Percentiles rank a stretch among this genome's conserved stretches.
phyloP scores from a whole-genome alignment of 257 asterid species.

The Lycium barbarum region DNA sequence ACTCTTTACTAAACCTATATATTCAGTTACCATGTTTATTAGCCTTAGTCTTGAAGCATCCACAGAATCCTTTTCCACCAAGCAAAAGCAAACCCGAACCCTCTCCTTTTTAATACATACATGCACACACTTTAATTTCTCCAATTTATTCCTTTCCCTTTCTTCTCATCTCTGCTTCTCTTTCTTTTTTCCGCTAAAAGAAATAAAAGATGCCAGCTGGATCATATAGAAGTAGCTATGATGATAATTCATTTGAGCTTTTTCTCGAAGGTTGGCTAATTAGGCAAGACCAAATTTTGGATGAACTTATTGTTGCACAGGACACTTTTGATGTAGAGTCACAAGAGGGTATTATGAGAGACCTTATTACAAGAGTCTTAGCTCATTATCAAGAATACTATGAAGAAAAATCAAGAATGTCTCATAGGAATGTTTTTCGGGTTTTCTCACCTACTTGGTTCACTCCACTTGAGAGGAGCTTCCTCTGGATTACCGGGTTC shows the following conservation, averaged over 20 bases:
- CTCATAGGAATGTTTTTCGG: constrained; percentile 41
- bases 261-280: constrained; percentile 50
- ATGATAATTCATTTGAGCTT: constrained; percentile 28
- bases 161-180: too few relatives aligned
- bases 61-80: neutral
- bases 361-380: constrained; percentile 43
- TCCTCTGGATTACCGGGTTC: constrained; percentile 64
- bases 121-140: too few relatives aligned
- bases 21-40: neutral
- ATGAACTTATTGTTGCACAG: constrained; percentile 39
- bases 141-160: too few relatives aligned
- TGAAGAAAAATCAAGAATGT: constrained; percentile 52
- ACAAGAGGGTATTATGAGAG: constrained; percentile 24
- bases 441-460: constrained; percentile 65
- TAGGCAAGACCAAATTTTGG: constrained; percentile 39
- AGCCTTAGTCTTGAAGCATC: neutral
- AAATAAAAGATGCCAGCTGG: too few relatives aligned
- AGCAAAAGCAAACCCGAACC: too few relatives aligned
- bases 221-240: neutral
- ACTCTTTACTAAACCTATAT: too few relatives aligned
- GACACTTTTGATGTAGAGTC: constrained; percentile 27
- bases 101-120: too few relatives aligned
- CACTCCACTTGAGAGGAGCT: constrained; percentile 50
- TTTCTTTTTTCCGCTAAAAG: too few relatives aligned
- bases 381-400: constrained; percentile 58